phyloP scores from a whole-genome alignment of 169 alveolate genomes.

The Perkinsus olseni region DNA sequence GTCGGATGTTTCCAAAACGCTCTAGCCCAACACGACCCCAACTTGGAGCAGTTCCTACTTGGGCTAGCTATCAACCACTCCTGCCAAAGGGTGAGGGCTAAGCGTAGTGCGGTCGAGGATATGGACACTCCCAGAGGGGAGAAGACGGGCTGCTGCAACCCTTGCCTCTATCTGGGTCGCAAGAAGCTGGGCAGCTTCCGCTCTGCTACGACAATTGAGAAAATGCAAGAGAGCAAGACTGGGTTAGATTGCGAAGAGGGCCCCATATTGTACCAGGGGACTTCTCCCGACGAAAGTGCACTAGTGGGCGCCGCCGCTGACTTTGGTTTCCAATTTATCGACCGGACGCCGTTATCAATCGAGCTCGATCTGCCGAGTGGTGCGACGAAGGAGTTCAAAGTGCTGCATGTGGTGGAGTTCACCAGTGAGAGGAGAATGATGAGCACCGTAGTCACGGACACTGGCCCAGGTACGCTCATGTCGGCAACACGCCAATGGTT shows the following conservation, averaged over 20 bases:
- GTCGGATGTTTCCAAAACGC: background rate
- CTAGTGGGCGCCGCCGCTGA: conserved; percentile 56
- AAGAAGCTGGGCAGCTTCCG: background rate
- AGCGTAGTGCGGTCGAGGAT: background rate
- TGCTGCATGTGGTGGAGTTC: conserved; percentile 40
- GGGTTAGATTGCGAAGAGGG: background rate
- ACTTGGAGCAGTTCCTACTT: background rate
- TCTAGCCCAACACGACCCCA: background rate
- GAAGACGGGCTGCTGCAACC: background rate
- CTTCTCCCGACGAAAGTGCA: conserved; percentile 73
- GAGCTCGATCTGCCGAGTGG: background rate
- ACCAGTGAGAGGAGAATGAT: conserved; percentile 49
- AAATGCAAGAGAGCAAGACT: background rate
- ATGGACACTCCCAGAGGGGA: background rate
- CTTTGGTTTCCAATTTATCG: conserved; percentile 52
- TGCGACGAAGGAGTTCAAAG: background rate
- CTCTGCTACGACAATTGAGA: background rate
- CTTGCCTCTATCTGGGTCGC: background rate
- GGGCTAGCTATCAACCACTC: background rate
- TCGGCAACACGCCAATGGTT: background rate
- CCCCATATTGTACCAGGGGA: conserved; percentile 47
- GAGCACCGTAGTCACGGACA: conserved; percentile 31
- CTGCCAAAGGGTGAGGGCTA: background rate
- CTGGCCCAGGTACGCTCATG: background rate
- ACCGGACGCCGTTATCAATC: conserved; percentile 21